phyloP scores from a whole-genome alignment of 139 green algal species.

The Coelastrella sp. region DNA sequence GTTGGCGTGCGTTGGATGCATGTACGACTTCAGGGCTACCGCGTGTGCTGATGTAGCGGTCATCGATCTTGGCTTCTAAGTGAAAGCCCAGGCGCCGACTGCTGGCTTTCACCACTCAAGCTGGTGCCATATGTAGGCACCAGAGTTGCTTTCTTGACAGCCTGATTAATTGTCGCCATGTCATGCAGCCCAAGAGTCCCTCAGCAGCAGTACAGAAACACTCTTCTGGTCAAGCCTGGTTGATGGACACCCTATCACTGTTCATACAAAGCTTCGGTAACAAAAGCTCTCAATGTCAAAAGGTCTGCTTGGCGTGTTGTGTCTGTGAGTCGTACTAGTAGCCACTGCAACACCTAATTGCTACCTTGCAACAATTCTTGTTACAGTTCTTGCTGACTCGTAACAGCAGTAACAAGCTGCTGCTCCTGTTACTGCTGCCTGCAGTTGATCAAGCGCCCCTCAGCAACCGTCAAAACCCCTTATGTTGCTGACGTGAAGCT shows the following conservation, averaged over 20 bases:
- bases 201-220: neutral
- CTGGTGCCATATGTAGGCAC: neutral
- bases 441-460: conserved; percentile 42
- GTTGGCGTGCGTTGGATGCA: neutral
- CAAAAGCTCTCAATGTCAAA: too few relatives aligned
- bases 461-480: conserved; percentile 32
- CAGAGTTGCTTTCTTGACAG: neutral
- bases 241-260: too few relatives aligned
- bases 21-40: neutral
- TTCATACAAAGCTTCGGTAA: too few relatives aligned
- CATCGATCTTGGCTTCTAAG: too few relatives aligned
- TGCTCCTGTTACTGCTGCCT: neutral
- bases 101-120: neutral
- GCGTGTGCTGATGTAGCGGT: neutral
- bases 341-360: neutral
- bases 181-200: too few relatives aligned
- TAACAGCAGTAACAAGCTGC: neutral
- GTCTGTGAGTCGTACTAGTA: too few relatives aligned
- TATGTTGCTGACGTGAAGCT: conserved; percentile 53
- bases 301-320: too few relatives aligned
- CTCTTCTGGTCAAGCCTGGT: neutral
- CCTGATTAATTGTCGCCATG: neutral
- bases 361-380: neutral
- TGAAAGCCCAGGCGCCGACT: too few relatives aligned
- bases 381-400: neutral